These are phyloP conservation scores for Clarireedia homoeocarpa DNA, from an alignment of 2,329 filamentous ascomycete genomes.

Conservation along the genomic window DNA sequence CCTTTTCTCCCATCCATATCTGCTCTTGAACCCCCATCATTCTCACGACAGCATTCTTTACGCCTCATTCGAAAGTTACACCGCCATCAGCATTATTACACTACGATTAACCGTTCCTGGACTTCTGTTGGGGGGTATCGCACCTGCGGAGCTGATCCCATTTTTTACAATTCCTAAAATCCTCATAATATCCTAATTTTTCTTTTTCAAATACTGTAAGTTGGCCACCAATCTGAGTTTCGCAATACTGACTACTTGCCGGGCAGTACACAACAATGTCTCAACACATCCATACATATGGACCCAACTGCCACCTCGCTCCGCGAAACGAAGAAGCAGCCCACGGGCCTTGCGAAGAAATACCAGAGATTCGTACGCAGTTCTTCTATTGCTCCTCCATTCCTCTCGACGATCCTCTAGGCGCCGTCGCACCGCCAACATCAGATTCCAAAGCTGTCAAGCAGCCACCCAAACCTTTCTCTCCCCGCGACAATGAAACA, in stretches of 20 bases:
- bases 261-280: constrained; percentile 21
- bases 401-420: constrained; percentile 84
- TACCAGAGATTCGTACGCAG: constrained; percentile 57
- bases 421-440: constrained; percentile 47
- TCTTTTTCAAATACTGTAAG: constrained; percentile 1
- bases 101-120: background rate
- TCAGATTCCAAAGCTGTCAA: constrained; percentile 45
- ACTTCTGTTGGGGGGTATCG: constrained; percentile 1
- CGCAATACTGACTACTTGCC: too few species aligned
- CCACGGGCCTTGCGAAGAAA: constrained; percentile 30
- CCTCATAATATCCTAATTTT: constrained; percentile 1
- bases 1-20: background rate
- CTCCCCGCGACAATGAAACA: constrained; percentile 67
- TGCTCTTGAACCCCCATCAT: background rate
- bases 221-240: background rate
- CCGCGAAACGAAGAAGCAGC: background rate
- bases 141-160: constrained; percentile 14
- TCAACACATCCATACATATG: constrained; percentile 25
- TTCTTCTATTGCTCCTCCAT: constrained; percentile 82
- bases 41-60: constrained; percentile 4
- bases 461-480: constrained; percentile 68
- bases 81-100: constrained; percentile 4
- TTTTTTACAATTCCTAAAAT: background rate
- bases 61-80: background rate
- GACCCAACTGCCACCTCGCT: constrained; percentile 26